Conservation (phyloP, 2,329 filamentous ascomycete species). For the Exophiala aquamarina region DNA sequence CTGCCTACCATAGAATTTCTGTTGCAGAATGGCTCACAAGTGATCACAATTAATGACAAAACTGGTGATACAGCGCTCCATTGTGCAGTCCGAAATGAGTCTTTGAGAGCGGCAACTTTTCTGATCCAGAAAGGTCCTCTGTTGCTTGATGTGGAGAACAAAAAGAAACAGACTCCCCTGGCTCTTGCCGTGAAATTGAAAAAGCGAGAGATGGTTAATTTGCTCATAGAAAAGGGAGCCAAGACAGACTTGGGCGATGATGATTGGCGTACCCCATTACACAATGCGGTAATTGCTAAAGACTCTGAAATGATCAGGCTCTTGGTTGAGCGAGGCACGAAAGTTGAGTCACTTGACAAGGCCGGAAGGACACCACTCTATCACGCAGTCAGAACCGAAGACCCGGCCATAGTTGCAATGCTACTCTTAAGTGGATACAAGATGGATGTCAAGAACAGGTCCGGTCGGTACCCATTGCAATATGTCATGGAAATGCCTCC, state of each 20-base stretch:
- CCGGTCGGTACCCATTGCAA: too few relatives aligned
- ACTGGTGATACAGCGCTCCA: slow-evolving; percentile 2
- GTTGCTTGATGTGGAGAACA: background rate
- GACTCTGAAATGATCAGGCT: slow-evolving; percentile 1
- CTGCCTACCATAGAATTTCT: too few relatives aligned
- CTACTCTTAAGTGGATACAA: too few relatives aligned
- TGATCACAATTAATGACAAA: background rate
- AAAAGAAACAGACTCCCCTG: slow-evolving; percentile 4
- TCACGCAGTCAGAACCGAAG: slow-evolving; percentile 8
- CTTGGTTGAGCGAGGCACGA: slow-evolving; percentile 4
- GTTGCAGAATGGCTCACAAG: background rate
- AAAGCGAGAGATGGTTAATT: slow-evolving; percentile 1
- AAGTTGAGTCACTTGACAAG: slow-evolving; percentile 6
- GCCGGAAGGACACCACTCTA: slow-evolving; percentile 7
- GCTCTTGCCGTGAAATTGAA: slow-evolving; percentile 6
- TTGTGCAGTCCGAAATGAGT: slow-evolving; percentile 1
- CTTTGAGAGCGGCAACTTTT: background rate
- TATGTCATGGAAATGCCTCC: too few relatives aligned
- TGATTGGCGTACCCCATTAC: slow-evolving; percentile 7
- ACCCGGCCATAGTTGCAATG: background rate
- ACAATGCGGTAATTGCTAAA: slow-evolving; percentile 4
- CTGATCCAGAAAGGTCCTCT: background rate
- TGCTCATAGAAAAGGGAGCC: slow-evolving; percentile 4
- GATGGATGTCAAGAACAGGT: too few relatives aligned
- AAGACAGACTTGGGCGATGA: background rate